Conservation (phyloP, 1,284 basidiomycete genomes). For the Leccinum cinnamomeum region DNA sequence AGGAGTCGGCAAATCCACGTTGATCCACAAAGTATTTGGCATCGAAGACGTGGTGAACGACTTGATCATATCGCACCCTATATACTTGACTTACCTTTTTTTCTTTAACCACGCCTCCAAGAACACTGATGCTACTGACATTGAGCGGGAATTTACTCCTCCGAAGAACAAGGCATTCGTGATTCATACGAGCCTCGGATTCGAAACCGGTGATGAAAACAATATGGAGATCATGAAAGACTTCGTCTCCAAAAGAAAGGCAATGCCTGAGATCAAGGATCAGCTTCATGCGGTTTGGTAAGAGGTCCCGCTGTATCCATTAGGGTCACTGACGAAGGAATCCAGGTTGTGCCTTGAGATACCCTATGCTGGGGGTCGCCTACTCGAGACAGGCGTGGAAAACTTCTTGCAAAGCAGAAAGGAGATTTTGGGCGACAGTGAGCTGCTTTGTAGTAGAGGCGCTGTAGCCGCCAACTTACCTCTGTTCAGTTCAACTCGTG, state of each 20-base stretch:
- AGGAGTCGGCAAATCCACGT: slow-evolving; percentile 21
- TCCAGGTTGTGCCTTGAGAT: slow-evolving; percentile 19
- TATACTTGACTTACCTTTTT: background rate
- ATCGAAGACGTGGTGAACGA: slow-evolving; percentile 13
- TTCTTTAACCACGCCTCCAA: slow-evolving; percentile 7
- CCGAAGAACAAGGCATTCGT: slow-evolving; percentile 13
- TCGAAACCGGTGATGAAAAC: slow-evolving; percentile 14
- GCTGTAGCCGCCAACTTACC: background rate
- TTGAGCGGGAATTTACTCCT: slow-evolving; percentile 14
- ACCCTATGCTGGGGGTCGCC: slow-evolving; percentile 16
- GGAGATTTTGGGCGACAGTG: slow-evolving; percentile 13
- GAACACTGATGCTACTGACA: background rate
- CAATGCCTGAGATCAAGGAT: slow-evolving; percentile 5
- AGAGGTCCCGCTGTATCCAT: background rate
- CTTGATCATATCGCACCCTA: background rate
- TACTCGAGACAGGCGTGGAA: slow-evolving; percentile 18
- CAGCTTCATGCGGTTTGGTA: slow-evolving; percentile 20
- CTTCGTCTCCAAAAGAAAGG: slow-evolving; percentile 9
- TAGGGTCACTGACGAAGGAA: background rate
- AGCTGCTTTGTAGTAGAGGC: background rate
- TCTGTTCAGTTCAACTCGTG: background rate
- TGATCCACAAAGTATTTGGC: slow-evolving; percentile 17
- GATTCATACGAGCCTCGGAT: slow-evolving; percentile 22
- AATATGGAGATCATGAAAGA: slow-evolving; percentile 7
- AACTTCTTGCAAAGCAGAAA: slow-evolving; percentile 11